Evolutionary conservation across 1,284 basidiomycete genomes (phyloP).

Genomic region (Puccinia horiana): DNA sequence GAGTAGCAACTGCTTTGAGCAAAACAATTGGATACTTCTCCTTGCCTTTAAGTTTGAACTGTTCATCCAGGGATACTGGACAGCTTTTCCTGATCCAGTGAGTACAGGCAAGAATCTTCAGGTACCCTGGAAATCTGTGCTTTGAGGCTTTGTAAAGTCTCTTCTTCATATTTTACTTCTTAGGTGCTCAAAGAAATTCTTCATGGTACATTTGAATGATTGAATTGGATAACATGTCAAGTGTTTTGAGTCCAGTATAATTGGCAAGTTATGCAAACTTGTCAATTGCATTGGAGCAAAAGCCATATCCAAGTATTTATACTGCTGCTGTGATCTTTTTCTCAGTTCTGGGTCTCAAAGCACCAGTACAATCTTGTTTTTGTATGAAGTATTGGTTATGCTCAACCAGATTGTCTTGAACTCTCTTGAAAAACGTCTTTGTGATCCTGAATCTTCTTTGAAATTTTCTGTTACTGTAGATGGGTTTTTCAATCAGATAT

Average conservation of each 20-base stretch:
- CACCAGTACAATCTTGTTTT: not conserved
- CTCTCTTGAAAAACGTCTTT: not conserved
- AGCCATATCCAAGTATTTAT: not conserved
- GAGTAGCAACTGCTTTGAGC: not conserved
- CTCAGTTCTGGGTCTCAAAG: not conserved
- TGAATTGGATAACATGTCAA: not conserved
- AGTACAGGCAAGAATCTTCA: constrained; percentile 15
- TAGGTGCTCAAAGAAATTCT: constrained; percentile 30
- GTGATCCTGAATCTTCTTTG: not conserved
- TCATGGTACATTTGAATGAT: not conserved
- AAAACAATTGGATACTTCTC: constrained; percentile 20
- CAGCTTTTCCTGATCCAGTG: constrained; percentile 37
- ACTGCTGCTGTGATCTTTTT: not conserved
- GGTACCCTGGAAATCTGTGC: constrained; percentile 9
- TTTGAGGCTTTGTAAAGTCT: not conserved
- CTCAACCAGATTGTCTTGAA: not conserved
- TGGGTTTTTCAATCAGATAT: not conserved
- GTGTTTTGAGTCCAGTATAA: not conserved
- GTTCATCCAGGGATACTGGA: not conserved
- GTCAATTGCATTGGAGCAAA: not conserved
- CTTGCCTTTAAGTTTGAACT: constrained; percentile 24
- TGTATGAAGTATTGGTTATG: constrained; percentile 1
- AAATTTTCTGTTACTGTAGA: not conserved
- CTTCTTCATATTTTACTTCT: not conserved
- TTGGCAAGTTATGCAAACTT: constrained; percentile 1